Conservation (phyloP, 805 yeast genomes). For the Metschnikowia cerradonensis region DNA sequence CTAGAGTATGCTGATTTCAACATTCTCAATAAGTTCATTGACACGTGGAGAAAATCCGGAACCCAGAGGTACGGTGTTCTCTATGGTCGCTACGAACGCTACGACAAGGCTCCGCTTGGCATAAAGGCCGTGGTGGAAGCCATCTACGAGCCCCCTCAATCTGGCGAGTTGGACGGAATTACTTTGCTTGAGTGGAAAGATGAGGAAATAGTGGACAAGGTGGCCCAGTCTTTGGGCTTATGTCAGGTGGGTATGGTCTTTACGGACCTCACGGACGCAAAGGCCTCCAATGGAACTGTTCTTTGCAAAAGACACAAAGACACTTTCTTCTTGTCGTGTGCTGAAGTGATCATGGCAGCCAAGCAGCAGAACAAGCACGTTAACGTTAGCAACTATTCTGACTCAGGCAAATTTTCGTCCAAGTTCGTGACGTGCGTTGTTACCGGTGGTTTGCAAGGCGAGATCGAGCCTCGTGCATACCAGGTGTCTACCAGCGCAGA, state of each 20-base stretch:
- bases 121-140: conserved; percentile 92
- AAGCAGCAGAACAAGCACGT: conserved; percentile 65
- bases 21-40: conserved; percentile 78
- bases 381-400: conserved; percentile 59
- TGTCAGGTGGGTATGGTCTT: conserved; percentile 77
- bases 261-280: conserved; percentile 87
- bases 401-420: conserved; percentile 67
- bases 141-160: conserved; percentile 89
- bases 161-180: conserved; percentile 81
- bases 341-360: conserved; percentile 83
- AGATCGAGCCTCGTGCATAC: conserved; percentile 85
- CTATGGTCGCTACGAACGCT: conserved; percentile 75
- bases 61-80: conserved; percentile 81
- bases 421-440: conserved; percentile 91
- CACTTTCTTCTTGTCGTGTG: conserved; percentile 83
- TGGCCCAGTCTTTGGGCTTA: conserved; percentile 60
- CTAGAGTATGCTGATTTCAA: conserved; percentile 79
- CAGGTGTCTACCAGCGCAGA: conserved; percentile 89
- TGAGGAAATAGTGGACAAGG: conserved; percentile 46
- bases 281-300: conserved; percentile 82
- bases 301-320: conserved; percentile 90
- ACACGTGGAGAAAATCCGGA: conserved; percentile 88
- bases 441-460: conserved; percentile 83
- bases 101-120: conserved; percentile 86
- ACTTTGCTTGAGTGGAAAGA: conserved; percentile 55